Evolutionary conservation across 2,329 filamentous ascomycete species (phyloP).

Genomic region (Periconia sp.): DNA sequence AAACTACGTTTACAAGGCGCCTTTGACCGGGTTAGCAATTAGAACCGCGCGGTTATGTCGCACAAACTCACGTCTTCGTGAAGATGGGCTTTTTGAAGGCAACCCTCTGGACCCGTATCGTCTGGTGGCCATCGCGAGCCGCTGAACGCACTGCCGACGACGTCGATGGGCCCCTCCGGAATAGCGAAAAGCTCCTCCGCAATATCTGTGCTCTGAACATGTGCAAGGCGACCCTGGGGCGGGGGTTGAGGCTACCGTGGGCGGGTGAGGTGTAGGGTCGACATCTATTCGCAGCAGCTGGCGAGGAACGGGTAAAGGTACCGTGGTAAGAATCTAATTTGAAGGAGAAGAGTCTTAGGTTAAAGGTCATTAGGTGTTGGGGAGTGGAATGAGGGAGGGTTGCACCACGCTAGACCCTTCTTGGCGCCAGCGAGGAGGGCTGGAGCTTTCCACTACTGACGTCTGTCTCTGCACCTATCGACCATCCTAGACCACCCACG

Average conservation of each 20-base stretch:
- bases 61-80: slow-evolving; percentile 32
- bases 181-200: slow-evolving; percentile 42
- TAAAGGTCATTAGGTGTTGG: not conserved
- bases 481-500: slow-evolving; percentile 11
- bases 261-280: not conserved
- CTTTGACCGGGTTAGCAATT: slow-evolving; percentile 15
- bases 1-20: slow-evolving; percentile 22
- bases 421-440: slow-evolving; percentile 5
- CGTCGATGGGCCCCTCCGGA: slow-evolving; percentile 21
- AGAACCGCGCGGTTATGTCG: slow-evolving; percentile 5
- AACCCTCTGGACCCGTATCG: slow-evolving; percentile 41
- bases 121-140: slow-evolving; percentile 33
- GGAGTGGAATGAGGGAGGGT: slow-evolving; percentile 1
- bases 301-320: not conserved
- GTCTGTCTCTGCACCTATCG: slow-evolving; percentile 15
- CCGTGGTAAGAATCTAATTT: not conserved
- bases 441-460: slow-evolving; percentile 22
- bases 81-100: slow-evolving; percentile 44
- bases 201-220: slow-evolving; percentile 44
- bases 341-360: not conserved
- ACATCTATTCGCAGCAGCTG: not conserved
- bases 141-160: slow-evolving; percentile 27
- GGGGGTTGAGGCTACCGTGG: slow-evolving; percentile 12
- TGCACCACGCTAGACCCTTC: slow-evolving; percentile 3
- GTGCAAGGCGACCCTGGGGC: slow-evolving; percentile 11